Conservation (phyloP, 2,329 filamentous ascomycete species). For the Neofusicoccum umdonicola region DNA sequence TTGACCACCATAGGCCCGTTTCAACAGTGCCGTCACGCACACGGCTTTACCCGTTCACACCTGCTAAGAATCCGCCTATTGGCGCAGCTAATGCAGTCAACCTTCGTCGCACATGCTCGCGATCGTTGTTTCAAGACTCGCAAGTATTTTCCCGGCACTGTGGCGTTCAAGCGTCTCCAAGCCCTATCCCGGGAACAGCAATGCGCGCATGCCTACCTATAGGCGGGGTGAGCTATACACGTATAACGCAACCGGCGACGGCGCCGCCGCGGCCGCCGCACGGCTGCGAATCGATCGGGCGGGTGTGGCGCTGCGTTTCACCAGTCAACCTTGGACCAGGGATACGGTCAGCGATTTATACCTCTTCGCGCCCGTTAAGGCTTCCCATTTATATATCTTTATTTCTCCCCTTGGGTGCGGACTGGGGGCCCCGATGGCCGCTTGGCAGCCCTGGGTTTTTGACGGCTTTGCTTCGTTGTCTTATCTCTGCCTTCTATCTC, state of each 20-base stretch:
- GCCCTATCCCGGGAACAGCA: background rate
- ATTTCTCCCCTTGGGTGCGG: background rate
- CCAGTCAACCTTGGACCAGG: background rate
- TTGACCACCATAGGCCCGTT: background rate
- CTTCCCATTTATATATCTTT: background rate
- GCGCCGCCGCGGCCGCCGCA: background rate
- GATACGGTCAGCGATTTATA: background rate
- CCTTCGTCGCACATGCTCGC: background rate
- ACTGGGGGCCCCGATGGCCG: too few species aligned
- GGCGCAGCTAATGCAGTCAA: background rate
- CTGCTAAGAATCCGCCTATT: background rate
- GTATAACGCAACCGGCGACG: background rate
- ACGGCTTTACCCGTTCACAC: background rate
- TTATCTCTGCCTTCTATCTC: background rate
- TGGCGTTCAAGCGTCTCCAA: background rate
- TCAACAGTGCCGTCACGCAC: background rate
- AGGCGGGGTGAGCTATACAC: background rate
- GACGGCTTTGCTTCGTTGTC: background rate
- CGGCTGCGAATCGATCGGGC: background rate
- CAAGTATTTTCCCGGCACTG: background rate
- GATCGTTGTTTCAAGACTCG: background rate
- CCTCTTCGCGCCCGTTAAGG: background rate
- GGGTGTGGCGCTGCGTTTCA: constrained; percentile 7
- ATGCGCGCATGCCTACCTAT: background rate
- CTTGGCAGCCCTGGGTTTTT: too few species aligned